Evolutionary conservation across 2,329 filamentous ascomycete species (phyloP), one percentile per base, ranked within the genome.

Genomic region (Alternaria solani): DNA sequence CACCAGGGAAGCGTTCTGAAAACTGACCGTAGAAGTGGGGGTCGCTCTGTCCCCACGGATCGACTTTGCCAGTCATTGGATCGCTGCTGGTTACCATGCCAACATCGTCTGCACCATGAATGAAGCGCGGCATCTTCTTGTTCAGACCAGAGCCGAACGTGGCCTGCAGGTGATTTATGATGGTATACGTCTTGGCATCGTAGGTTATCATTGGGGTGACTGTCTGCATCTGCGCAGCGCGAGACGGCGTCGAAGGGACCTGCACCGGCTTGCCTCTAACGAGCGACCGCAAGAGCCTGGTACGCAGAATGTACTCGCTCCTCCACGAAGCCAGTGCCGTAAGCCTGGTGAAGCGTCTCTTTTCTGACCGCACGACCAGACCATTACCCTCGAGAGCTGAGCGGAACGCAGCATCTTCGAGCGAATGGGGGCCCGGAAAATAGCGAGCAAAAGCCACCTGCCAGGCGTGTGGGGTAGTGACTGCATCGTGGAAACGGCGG

Each of bases 381-480:
- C 71, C 73, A 28, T 62, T 65, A 7, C 73, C 68, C 51, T 78
- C 74, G 8, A 70, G 55, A 77, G 78, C 71, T 87, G 88, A 55
- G 80, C 76, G 75, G 57, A 80, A 74, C 41, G 74, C 62, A 5
- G 68, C 63, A 63, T 76, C 71, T 60, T 79, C 76, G 47, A 89
- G 73, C 6, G 84, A 84, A 72, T 90, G 86, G 25, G 90, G 87
- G 1, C 91, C 93, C 0, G 92, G 92, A 70, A 98, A 99, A 80
- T 89, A 94, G 63, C 94, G 92, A 68, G 92, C 87, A 75, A 98
- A 98, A 6, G 94, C 94, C 75, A 93, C 91, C 64, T 93, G 89
- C 94, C 94, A 98, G 7, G 93, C 93, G 80, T 97, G 93, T 16
- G 94, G 92, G 1, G 92, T 94, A 5, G 93, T 97, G 57, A 98